phyloP scores from a whole-genome alignment of 352 stramenopile genomes.

The Globisporangium megalacanthum region DNA sequence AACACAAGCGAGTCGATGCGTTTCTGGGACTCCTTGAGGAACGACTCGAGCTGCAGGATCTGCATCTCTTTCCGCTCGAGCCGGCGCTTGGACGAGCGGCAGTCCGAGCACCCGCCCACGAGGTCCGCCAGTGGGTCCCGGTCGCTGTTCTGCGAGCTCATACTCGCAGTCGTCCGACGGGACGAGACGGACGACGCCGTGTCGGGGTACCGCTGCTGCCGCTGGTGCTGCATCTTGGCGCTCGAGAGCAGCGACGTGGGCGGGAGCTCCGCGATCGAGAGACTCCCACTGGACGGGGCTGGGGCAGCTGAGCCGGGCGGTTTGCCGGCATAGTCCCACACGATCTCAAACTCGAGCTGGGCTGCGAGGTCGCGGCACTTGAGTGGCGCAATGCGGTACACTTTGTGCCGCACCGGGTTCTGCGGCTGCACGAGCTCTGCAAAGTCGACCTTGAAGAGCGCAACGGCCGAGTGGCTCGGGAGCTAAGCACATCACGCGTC shows the following conservation, averaged over 20 bases:
- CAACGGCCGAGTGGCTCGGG: conserved; percentile 74
- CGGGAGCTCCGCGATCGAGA: conserved; percentile 22
- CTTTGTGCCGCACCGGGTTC: conserved; percentile 34
- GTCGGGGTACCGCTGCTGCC: conserved; percentile 7
- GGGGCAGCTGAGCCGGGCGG: conserved; percentile 5
- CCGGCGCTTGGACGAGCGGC: conserved; percentile 45
- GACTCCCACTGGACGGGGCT: neutral
- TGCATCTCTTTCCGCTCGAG: conserved; percentile 70
- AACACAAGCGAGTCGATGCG: conserved; percentile 55
- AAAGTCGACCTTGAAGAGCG: conserved; percentile 73
- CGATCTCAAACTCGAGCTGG: conserved; percentile 70
- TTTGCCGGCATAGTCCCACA: conserved; percentile 47
- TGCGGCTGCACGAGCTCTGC: conserved; percentile 56
- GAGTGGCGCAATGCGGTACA: conserved; percentile 56
- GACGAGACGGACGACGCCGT: conserved; percentile 32
- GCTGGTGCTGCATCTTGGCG: conserved; percentile 12
- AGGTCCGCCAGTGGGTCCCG: conserved; percentile 37
- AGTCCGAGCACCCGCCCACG: conserved; percentile 30
- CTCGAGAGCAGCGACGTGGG: conserved; percentile 35
- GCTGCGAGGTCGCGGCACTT: conserved; percentile 75
- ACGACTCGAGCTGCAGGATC: conserved; percentile 70
- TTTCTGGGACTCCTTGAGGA: conserved; percentile 76
- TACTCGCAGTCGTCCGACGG: conserved; percentile 49
- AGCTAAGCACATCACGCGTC: conserved; percentile 26
- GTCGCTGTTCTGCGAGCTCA: conserved; percentile 58